Evolutionary conservation across 140 eudicot genomes (phyloP), one percentile per base, ranked within the genome.

Genomic region (Oenanthe javanica): DNA sequence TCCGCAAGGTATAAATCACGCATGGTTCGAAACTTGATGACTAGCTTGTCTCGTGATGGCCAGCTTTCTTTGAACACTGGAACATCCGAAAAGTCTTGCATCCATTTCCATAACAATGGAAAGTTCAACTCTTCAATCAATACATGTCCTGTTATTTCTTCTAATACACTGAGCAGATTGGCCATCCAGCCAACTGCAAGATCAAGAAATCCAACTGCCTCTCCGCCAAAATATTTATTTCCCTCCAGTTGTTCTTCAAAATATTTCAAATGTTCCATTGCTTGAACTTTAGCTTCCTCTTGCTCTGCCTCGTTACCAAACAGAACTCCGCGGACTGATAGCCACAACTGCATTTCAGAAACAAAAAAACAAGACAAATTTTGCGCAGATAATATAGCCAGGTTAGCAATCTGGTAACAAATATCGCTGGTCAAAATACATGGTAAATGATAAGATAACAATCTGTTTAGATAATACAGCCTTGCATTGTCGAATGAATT

Each of bases 141-240:
- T 38, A 78, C 79, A 64, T 85, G 71, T 51, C 80, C 85, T 16
- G 42, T 49, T 31, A 87, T 77, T 77, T 87, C 88, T 74, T 85
- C 93, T 18, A 89, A 9, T 15, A 87, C 31, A 46, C 78, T 80
- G 52, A 80, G 59, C 71, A 84, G 79, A 61, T 86, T 54, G 5
- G 89, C 92, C 46, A 91, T 80, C 91, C 89, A 89, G 18, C 97
- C 97, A 52, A 86, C 63, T 54, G 81, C 91, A 76, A 87, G 81
- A 84, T 90, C 97, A 6, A 89, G 82, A 73, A 78, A 85, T 72
- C 94, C 94, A 25, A 88, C 81, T 40, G 80, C 82, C 50, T 91
- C 89, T 57, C 97, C 97, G 16, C 87, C 79, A 45, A 91, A 91
- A 84, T 87, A 91, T 77, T 83, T 84, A 83, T 89, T 88, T 31